Percentiles rank a stretch among this genome's conserved stretches.
phyloP scores from a whole-genome alignment of 495 filamentous ascomycete genomes.

The Daldinia caldariorum region DNA sequence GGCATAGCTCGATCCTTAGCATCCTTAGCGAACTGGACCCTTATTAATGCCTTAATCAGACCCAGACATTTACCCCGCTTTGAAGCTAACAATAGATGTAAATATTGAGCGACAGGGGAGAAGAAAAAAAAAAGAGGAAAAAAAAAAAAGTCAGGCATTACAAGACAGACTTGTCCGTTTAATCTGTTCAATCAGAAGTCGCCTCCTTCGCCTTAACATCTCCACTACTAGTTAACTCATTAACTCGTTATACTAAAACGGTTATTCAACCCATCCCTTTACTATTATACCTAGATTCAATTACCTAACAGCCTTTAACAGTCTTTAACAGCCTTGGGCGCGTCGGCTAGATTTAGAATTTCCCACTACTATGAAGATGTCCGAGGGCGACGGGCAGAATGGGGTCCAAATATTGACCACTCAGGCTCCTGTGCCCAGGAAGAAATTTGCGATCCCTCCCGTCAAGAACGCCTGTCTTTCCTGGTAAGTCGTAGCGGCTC shows the following conservation, averaged over 20 bases:
- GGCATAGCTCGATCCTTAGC: background rate
- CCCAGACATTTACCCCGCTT: constrained; percentile 35
- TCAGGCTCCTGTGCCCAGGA: constrained; percentile 42
- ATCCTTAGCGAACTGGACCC: background rate
- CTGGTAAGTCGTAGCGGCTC: constrained; percentile 58
- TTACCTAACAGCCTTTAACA: constrained; percentile 42
- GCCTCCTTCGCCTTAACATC: constrained; percentile 28
- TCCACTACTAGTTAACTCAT: constrained; percentile 32
- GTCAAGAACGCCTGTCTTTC: constrained; percentile 71
- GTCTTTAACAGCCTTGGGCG: constrained; percentile 25
- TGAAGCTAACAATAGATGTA: constrained; percentile 5
- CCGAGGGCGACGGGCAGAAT: constrained; percentile 38
- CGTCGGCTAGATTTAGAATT: constrained; percentile 6
- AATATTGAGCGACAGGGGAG: background rate
- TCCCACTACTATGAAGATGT: constrained; percentile 38
- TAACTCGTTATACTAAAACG: constrained; percentile 24
- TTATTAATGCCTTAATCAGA: constrained; percentile 2
- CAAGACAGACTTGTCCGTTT: background rate
- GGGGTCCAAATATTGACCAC: constrained; percentile 38
- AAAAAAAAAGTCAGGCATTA: background rate
- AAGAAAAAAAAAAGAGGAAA: background rate
- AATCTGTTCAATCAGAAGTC: constrained; percentile 40
- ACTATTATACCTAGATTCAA: constrained; percentile 28
- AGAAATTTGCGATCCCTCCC: constrained; percentile 62
- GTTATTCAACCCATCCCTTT: constrained; percentile 14